phyloP scores from a whole-genome alignment of 1,284 basidiomycete genomes.

The Xerocomus cyaneibrunnescens region DNA sequence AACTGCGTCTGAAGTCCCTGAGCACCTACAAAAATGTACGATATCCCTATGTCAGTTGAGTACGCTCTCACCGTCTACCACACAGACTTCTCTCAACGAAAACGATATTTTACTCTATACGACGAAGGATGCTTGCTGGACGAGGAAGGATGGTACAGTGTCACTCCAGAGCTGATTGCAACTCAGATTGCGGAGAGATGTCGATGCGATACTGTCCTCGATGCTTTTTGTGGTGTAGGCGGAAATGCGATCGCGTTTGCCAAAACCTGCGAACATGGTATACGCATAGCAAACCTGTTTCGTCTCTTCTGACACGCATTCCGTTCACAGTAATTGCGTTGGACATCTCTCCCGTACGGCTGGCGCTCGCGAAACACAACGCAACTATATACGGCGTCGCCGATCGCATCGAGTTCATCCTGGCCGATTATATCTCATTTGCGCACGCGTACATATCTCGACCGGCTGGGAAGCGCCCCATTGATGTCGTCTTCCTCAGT shows the following conservation, averaged over 20 bases:
- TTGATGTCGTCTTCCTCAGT: conserved; percentile 89
- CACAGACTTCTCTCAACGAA: conserved; percentile 83
- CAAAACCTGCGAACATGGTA: conserved; percentile 88
- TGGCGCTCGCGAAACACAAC: conserved; percentile 90
- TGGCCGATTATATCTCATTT: conserved; percentile 85
- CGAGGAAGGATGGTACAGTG: conserved; percentile 94
- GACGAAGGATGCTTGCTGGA: conserved; percentile 77
- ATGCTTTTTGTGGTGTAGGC: conserved; percentile 97
- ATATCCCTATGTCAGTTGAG: conserved; percentile 5
- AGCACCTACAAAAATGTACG: conserved; percentile 80
- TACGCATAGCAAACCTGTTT: conserved; percentile 23
- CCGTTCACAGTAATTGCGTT: conserved; percentile 77
- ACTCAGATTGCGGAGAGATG: conserved; percentile 91
- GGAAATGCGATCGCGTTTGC: conserved; percentile 98
- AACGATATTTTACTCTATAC: conserved; percentile 80
- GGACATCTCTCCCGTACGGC: conserved; percentile 80
- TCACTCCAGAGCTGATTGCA: conserved; percentile 93
- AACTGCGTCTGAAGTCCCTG: conserved; percentile 64
- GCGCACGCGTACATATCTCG: conserved; percentile 55
- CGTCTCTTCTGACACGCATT: conserved; percentile 3
- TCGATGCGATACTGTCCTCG: conserved; percentile 79
- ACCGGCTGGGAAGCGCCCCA: conserved; percentile 40
- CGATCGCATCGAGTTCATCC: conserved; percentile 91
- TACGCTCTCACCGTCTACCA: background rate
- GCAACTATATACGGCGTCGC: conserved; percentile 91